A percentile compares a stretch with the other conserved stretches of the same genome.
Conservation (phyloP, 2,329 filamentous ascomycete genomes). For the Aureobasidium uvarum region DNA sequence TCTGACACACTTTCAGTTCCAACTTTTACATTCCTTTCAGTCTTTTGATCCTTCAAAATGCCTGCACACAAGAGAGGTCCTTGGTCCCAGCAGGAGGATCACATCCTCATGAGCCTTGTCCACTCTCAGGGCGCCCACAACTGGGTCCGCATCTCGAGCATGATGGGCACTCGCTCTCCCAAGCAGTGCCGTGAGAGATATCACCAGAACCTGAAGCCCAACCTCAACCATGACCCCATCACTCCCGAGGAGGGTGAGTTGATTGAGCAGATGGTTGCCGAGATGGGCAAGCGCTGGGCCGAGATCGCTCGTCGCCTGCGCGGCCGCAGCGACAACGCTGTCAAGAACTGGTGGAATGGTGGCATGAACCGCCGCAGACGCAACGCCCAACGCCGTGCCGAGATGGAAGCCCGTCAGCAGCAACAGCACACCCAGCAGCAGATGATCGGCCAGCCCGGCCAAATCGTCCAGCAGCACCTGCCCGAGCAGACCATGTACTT, state of each 20-base stretch:
- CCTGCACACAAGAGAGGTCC: conserved; percentile 69
- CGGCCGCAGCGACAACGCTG: conserved; percentile 88
- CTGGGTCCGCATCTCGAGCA: conserved; percentile 82
- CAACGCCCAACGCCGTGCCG: conserved; percentile 38
- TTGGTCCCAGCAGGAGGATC: conserved; percentile 78
- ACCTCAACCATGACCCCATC: conserved; percentile 74
- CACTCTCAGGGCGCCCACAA: conserved; percentile 71
- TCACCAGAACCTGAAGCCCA: conserved; percentile 87
- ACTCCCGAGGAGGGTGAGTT: conserved; percentile 69
- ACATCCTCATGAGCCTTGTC: conserved; percentile 67
- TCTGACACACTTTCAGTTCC: conserved; percentile 15
- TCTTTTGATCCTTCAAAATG: conserved; percentile 37
- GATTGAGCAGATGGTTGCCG: conserved; percentile 74
- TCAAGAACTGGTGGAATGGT: conserved; percentile 99
- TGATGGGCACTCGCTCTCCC: conserved; percentile 73
- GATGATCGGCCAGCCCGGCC: conserved; percentile 29
- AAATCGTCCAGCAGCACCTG: conserved; percentile 32
- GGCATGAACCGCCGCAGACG: conserved; percentile 74
- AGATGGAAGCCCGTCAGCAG: conserved; percentile 36
- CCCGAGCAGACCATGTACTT: conserved; percentile 31
- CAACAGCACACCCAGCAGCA: conserved; percentile 31
- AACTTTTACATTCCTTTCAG: conserved; percentile 23
- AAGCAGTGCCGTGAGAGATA: conserved; percentile 96
- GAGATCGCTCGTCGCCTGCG: conserved; percentile 81
- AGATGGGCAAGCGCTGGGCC: conserved; percentile 86